These are phyloP conservation scores for Phanerochaete sordida DNA, from an alignment of 768 basidiomycete genomes.

Conservation along the genomic window DNA sequence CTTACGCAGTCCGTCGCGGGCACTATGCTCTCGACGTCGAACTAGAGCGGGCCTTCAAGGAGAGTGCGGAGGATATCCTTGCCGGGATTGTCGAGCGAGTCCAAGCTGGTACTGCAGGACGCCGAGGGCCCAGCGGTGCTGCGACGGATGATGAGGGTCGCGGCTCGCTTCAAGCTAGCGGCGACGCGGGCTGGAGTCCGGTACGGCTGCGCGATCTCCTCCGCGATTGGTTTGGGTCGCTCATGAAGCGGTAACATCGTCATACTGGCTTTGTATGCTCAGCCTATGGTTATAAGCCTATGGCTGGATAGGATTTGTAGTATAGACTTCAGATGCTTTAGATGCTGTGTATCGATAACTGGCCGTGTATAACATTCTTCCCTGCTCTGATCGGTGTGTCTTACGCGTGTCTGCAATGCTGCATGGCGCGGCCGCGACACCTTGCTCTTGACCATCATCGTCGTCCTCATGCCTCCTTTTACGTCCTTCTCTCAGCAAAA, in stretches of 20 bases:
- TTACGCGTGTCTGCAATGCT: background rate
- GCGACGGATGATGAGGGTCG: conserved; percentile 7
- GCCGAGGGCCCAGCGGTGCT: background rate
- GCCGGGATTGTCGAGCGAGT: conserved; percentile 32
- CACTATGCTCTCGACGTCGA: conserved; percentile 57
- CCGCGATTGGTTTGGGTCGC: conserved; percentile 8
- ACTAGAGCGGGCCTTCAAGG: conserved; percentile 50
- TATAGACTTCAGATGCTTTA: background rate
- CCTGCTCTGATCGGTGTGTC: background rate
- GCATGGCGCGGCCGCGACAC: conserved; percentile 5
- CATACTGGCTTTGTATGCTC: background rate
- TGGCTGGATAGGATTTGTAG: conserved; percentile 1
- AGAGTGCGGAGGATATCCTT: conserved; percentile 50
- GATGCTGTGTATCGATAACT: conserved; percentile 10
- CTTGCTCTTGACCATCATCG: conserved; percentile 4
- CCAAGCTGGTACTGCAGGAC: background rate
- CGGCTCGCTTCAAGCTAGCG: background rate
- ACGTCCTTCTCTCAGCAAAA: background rate
- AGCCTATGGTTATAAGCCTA: background rate
- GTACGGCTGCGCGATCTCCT: conserved; percentile 11
- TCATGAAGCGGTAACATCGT: background rate
- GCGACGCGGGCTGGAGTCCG: background rate
- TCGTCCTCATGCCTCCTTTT: background rate
- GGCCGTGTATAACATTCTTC: background rate
- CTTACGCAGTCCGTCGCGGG: conserved; percentile 68